Evolutionary conservation across 225 moss, liverwort and hornwort species (phyloP).

Genomic region (Pseudoscleropodium purum): DNA sequence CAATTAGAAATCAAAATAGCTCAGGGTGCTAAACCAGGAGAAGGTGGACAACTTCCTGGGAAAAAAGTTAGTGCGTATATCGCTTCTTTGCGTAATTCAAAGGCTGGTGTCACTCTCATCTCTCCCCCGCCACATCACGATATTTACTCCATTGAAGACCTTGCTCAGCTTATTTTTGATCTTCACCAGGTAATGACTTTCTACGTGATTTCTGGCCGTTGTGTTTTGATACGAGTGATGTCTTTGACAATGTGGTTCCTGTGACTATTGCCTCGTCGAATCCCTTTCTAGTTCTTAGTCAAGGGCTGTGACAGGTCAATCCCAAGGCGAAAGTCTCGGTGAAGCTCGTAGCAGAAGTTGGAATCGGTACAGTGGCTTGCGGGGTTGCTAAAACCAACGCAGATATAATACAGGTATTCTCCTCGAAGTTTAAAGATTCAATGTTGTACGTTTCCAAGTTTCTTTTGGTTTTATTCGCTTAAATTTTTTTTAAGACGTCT

Average conservation of each 20-base stretch:
- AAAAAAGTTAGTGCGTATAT: slow-evolving; percentile 93
- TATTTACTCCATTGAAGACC: slow-evolving; percentile 91
- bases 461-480: background rate
- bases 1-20: slow-evolving; percentile 93
- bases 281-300: background rate
- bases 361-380: slow-evolving; percentile 91
- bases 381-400: slow-evolving; percentile 93
- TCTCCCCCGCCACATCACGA: slow-evolving; percentile 96
- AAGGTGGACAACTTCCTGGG: slow-evolving; percentile 90
- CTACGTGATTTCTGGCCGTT: background rate
- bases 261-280: background rate
- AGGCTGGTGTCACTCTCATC: slow-evolving; percentile 76
- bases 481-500: too few relatives aligned
- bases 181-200: slow-evolving; percentile 66
- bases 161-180: slow-evolving; percentile 84
- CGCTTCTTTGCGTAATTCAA: slow-evolving; percentile 78
- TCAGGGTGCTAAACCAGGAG: slow-evolving; percentile 93
- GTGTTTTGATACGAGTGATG: background rate
- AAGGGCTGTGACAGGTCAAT: slow-evolving; percentile 50
- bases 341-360: slow-evolving; percentile 87
- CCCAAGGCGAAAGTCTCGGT: slow-evolving; percentile 92
- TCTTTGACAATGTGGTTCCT: background rate
- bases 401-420: slow-evolving; percentile 79
- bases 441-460: background rate
- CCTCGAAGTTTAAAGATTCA: background rate